Evolutionary conservation across 495 filamentous ascomycete genomes (phyloP), one percentile per base, ranked within the genome.

Genomic region (Aspergillus haitiensis): DNA sequence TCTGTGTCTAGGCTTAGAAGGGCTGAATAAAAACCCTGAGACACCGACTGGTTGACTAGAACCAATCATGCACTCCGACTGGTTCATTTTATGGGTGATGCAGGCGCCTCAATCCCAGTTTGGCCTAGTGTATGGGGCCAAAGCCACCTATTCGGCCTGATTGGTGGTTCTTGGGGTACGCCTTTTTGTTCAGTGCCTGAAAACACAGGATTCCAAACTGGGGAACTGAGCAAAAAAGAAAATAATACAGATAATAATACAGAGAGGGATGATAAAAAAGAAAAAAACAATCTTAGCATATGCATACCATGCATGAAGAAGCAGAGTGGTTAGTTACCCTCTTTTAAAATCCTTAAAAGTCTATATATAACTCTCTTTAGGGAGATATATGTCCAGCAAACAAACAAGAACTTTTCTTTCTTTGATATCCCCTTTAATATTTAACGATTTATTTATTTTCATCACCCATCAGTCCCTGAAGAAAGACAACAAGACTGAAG

Each of bases 171-270:
- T 27, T 3, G 3, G 3, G n/a, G 37, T 18, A 8, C 16, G 37
- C 2, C 32, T 15, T 16, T 36, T n/a, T 47, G 44, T 31, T 54
- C 48, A 48, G 49, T 50, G 60, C 60, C 60, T 63, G 60, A 58
- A 61, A 63, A 58, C 37, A 54, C 50, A 60, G 58, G 58, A 48
- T 35, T 7, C 34, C 50, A 7, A 47, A 46, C 27, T 46, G 18
- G 10, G 36, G 31, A 33, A 13, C 34, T 48, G 55, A 48, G 37
- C 10, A 40, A 27, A n/a, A 35, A 31, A 40, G 10, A 13, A 27
- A 16, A 16, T 7, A 47, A 56, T 15, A 36, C 21, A 27, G 21
- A 27, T 27, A 27, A 27, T 27, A 27, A 27, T 27, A 27, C 21
- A 27, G 21, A 27, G 21, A 27, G 21, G 21, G 21, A 27, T 27